phyloP scores from a whole-genome alignment of 2,329 filamentous ascomycete species.

The Fusarium denticulatum region DNA sequence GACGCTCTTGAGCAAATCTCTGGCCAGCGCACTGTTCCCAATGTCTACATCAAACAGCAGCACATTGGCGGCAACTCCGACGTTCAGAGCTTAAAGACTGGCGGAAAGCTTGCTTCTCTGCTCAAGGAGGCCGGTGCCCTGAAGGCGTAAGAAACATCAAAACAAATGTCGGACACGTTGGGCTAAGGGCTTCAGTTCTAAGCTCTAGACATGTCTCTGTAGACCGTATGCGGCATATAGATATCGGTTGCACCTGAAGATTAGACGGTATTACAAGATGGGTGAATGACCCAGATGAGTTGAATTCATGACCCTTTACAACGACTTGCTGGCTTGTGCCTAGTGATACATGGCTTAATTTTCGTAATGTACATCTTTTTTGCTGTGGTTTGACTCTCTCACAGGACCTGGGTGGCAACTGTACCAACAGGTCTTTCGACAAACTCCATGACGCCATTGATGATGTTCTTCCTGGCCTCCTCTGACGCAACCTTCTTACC shows the following conservation, averaged over 20 bases:
- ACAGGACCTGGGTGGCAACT: constrained; percentile 79
- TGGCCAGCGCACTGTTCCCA: constrained; percentile 89
- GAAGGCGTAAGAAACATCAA: constrained; percentile 50
- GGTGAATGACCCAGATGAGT: constrained; percentile 20
- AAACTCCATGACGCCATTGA: constrained; percentile 88
- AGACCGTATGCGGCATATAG: neutral
- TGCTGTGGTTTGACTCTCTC: neutral
- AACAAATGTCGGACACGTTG: constrained; percentile 3
- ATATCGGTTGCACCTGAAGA: constrained; percentile 4
- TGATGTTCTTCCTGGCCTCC: constrained; percentile 79
- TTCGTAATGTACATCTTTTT: constrained; percentile 36
- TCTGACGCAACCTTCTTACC: constrained; percentile 90
- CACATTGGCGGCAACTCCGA: constrained; percentile 98
- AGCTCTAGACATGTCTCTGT: constrained; percentile 29
- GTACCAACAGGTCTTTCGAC: constrained; percentile 89
- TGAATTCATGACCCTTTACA: constrained; percentile 26
- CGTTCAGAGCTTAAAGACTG: constrained; percentile 67
- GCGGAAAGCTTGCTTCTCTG: constrained; percentile 53
- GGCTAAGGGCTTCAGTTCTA: constrained; percentile 34
- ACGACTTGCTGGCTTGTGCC: constrained; percentile 22
- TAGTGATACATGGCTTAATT: constrained; percentile 37
- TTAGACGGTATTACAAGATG: constrained; percentile 4
- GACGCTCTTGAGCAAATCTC: constrained; percentile 82
- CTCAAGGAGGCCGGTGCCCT: constrained; percentile 56
- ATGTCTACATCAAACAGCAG: constrained; percentile 90